Evolutionary conservation across 2,329 filamentous ascomycete genomes (phyloP).

Genomic region (Chaetomiaceae sp.): DNA sequence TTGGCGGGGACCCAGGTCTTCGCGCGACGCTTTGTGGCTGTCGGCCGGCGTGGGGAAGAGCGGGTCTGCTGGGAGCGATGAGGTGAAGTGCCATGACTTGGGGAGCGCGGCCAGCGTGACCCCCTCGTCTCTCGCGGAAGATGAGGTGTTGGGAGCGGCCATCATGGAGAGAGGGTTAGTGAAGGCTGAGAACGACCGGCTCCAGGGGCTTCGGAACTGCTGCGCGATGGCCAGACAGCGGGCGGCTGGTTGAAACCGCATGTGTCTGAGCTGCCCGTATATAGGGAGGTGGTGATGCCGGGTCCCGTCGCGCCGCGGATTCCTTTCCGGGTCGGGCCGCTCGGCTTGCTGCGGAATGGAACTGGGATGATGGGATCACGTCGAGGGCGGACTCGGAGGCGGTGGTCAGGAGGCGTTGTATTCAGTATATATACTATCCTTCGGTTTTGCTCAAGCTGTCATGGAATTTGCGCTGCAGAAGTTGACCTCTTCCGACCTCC

Average conservation of each 20-base stretch:
- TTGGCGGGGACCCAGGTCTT: constrained; percentile 71
- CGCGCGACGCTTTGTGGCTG: constrained; percentile 76
- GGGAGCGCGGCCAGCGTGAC: constrained; percentile 51
- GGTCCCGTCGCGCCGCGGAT: neutral
- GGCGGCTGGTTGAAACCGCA: constrained; percentile 25
- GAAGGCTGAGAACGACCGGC: constrained; percentile 7
- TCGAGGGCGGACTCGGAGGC: too few relatives aligned
- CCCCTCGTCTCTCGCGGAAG: constrained; percentile 22
- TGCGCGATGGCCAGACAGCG: constrained; percentile 27
- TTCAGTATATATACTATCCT: too few relatives aligned
- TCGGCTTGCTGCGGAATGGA: constrained; percentile 7
- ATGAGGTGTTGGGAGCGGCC: constrained; percentile 9
- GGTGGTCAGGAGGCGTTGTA: too few relatives aligned
- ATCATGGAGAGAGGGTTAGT: constrained; percentile 17
- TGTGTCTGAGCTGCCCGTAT: neutral
- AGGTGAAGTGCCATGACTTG: constrained; percentile 62
- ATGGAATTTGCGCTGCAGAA: too few relatives aligned
- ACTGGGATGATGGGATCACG: neutral
- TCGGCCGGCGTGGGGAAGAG: constrained; percentile 73
- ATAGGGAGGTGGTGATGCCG: too few relatives aligned
- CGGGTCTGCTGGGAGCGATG: constrained; percentile 69
- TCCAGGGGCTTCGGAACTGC: constrained; percentile 18
- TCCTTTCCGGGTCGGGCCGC: constrained; percentile 2
- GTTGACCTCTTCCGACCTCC: too few relatives aligned
- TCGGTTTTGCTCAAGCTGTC: too few relatives aligned